A percentile compares a stretch with the other conserved stretches of the same genome.
These are phyloP conservation scores for Monosporascus sp. DNA, from an alignment of 2,329 filamentous ascomycete species.

Conservation along the genomic window DNA sequence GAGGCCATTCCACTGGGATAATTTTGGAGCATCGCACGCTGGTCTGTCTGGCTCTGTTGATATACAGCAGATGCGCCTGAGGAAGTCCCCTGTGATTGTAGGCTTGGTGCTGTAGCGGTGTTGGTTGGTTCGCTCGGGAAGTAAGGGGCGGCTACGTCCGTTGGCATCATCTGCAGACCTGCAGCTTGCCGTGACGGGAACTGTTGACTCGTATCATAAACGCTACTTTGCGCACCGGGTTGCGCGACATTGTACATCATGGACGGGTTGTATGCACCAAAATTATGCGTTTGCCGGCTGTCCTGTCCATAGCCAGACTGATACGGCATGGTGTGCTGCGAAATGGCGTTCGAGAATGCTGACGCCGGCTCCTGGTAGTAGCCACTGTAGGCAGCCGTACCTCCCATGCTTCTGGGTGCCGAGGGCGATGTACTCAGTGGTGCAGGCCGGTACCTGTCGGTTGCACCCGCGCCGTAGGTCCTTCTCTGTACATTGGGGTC, in stretches of 20 bases:
- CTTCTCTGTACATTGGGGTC: slow-evolving; percentile 44
- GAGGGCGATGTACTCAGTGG: slow-evolving; percentile 46
- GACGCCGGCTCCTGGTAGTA: slow-evolving; percentile 54
- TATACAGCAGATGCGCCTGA: slow-evolving; percentile 56
- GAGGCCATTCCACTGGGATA: slow-evolving; percentile 45
- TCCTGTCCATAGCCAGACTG: slow-evolving; percentile 63
- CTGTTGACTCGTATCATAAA: slow-evolving; percentile 73
- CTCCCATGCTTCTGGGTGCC: slow-evolving; percentile 47
- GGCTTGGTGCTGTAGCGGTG: slow-evolving; percentile 50
- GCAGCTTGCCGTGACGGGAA: slow-evolving; percentile 73
- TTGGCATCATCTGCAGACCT: slow-evolving; percentile 69
- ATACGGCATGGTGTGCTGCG: slow-evolving; percentile 46
- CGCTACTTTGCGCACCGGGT: slow-evolving; percentile 53
- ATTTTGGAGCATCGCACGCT: slow-evolving; percentile 49
- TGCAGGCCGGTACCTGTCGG: slow-evolving; percentile 46
- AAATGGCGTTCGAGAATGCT: slow-evolving; percentile 53
- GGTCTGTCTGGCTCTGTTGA: slow-evolving; percentile 56
- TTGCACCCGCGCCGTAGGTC: slow-evolving; percentile 41
- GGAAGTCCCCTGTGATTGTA: slow-evolving; percentile 46
- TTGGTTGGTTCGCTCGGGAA: slow-evolving; percentile 64
- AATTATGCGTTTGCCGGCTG: slow-evolving; percentile 50
- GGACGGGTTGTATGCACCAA: slow-evolving; percentile 56
- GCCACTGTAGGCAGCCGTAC: slow-evolving; percentile 50
- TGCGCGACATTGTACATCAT: slow-evolving; percentile 79
- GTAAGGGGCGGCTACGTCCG: slow-evolving; percentile 67